phyloP scores from a whole-genome alignment of 75 land plant species.

The Selaginella moellendorffii region DNA sequence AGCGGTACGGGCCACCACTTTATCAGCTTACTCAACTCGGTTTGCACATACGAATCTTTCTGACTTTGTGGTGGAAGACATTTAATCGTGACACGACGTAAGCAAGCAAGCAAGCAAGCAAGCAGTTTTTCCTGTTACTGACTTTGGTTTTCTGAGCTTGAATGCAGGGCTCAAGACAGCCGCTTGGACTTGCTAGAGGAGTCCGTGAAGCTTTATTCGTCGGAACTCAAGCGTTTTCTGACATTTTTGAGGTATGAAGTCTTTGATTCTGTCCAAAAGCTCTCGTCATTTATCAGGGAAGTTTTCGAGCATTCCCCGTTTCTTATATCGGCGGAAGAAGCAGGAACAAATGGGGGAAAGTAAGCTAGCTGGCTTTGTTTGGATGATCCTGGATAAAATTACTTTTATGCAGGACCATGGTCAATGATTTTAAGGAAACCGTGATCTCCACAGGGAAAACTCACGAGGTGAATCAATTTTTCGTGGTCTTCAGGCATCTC shows the following conservation, averaged over 20 bases:
- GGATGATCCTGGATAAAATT: neutral
- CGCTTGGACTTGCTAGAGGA: constrained; percentile 33
- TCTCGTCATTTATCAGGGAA: constrained; percentile 32
- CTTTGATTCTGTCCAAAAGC: neutral
- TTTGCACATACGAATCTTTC: constrained; percentile 44
- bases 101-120: no score
- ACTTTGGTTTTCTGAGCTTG: neutral
- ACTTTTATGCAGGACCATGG: neutral
- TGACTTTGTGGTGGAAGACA: constrained; percentile 48
- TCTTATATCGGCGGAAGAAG: constrained; percentile 84
- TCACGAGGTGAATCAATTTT: constrained; percentile 47
- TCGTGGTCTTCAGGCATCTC: neutral
- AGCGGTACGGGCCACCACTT: constrained; percentile 86
- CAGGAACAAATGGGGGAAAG: constrained; percentile 45
- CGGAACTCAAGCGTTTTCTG: constrained; percentile 60
- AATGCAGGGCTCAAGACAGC: constrained; percentile 35
- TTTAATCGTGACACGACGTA: constrained; percentile 41
- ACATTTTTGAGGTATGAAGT: constrained; percentile 53
- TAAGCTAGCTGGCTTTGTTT: constrained; percentile 12
- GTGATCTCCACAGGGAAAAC: constrained; percentile 69
- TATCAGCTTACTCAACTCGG: constrained; percentile 63
- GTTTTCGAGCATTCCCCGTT: constrained; percentile 90
- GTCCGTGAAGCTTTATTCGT: constrained; percentile 47
- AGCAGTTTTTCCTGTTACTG: no score
- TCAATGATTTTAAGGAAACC: constrained; percentile 62